Evolutionary conservation across 1,284 basidiomycete genomes (phyloP), one percentile per base, ranked within the genome.

Genomic region (Waitea zeae): DNA sequence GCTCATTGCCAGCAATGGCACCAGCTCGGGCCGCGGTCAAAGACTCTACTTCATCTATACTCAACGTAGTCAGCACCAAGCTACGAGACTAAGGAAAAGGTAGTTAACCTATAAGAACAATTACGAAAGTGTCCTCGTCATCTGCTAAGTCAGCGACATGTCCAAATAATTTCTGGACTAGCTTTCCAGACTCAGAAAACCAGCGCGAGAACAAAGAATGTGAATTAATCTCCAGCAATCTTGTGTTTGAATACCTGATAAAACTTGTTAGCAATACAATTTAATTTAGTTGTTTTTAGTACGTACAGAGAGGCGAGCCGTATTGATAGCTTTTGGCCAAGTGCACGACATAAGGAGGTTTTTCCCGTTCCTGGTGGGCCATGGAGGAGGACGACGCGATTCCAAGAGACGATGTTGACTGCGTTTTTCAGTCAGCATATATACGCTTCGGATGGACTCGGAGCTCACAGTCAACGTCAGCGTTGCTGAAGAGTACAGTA

Each of bases 291-390:
- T 9, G 30, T 15, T 4, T 18, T 15, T 14, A n/a, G 11, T 14
- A 22, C 33, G 17, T 38, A 86, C 81, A 80, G 64, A 45, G 81
- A n/a, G n/a, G 82, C 82, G 2, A 98, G 62, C 12, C 93, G 73
- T 40, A 98, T 90, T 0, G 89, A 77, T 3, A 98, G 66, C 49
- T 98, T 99, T 45, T 99, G 95, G 0, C 93, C 89, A 4, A 98
- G 63, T 11, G 92, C 92, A 33, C 88, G 74, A 52, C 92, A 96
- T 2, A 99, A 62, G 1, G 84, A 89, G 0, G 95, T 98, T 58
- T 99, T 98, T 13, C 95, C 95, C 0, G 95, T 98, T 0, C 95
- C 93, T 0, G 95, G 93, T 9, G 95, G 95, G 0, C 95, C 95
- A 51, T 98, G 92, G 11, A 99, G 63, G 1, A 99, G 61, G 0